These are phyloP conservation scores for Aspergillus caelatus DNA, from an alignment of 2,329 filamentous ascomycete species.

Conservation along the genomic window DNA sequence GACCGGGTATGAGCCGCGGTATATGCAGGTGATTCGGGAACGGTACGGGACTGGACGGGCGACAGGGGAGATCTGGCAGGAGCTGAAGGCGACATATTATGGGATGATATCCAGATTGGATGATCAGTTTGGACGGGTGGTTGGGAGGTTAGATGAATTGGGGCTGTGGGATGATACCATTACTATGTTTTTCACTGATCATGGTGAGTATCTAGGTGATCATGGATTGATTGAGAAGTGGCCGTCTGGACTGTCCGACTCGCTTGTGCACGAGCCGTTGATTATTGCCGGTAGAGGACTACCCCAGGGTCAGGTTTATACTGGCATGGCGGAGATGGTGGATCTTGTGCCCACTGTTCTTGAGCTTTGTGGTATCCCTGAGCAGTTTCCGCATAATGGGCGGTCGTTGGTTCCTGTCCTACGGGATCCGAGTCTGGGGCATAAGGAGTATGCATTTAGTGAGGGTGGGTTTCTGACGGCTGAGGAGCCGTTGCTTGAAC, in stretches of 20 bases:
- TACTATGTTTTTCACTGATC: neutral
- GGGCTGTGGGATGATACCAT: neutral
- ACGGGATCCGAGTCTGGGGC: conserved; percentile 38
- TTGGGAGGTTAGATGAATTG: neutral
- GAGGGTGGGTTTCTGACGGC: conserved; percentile 50
- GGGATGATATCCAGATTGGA: conserved; percentile 53
- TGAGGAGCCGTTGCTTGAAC: conserved; percentile 52
- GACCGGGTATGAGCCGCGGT: neutral
- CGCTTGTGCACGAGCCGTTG: conserved; percentile 24
- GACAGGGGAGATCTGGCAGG: conserved; percentile 47
- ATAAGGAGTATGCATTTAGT: conserved; percentile 48
- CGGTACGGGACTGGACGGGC: conserved; percentile 44
- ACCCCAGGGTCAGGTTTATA: neutral
- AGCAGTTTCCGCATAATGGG: neutral
- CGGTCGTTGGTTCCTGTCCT: neutral
- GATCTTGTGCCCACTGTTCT: neutral
- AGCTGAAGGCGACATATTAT: conserved; percentile 51
- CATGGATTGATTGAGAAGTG: conserved; percentile 55
- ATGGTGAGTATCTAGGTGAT: conserved; percentile 52
- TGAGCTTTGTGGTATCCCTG: neutral
- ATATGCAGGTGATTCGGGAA: neutral
- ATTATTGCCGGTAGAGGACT: neutral
- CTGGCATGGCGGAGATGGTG: neutral
- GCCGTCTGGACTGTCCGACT: conserved; percentile 49
- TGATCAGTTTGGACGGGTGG: conserved; percentile 49